Conservation (phyloP, 108 stramenopile genomes). For the Aurantiochytrium sp. region DNA sequence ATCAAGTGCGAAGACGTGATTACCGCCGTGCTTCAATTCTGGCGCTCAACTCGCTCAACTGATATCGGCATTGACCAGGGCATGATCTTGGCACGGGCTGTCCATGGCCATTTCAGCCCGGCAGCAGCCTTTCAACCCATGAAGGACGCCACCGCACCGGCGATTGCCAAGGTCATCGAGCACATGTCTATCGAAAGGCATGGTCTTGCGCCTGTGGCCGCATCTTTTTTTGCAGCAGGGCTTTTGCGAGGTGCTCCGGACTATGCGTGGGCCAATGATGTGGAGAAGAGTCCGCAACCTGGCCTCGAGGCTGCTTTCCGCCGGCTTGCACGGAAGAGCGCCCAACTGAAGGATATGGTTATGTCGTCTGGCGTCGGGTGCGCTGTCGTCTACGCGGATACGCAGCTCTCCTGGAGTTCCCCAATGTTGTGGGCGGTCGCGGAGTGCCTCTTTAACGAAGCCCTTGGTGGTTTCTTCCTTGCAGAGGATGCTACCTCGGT, state of each 20-base stretch:
- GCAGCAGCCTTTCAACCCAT: background rate
- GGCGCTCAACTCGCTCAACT: background rate
- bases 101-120: background rate
- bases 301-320: background rate
- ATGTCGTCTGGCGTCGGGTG: background rate
- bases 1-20: background rate
- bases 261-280: constrained; percentile 9
- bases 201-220: background rate
- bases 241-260: background rate
- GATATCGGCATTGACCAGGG: background rate
- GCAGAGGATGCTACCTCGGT: background rate
- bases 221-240: background rate
- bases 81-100: background rate
- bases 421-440: background rate
- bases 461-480: background rate
- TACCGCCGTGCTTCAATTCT: background rate
- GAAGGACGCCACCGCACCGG: background rate
- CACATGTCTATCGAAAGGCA: background rate
- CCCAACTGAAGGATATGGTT: background rate
- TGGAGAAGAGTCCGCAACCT: background rate
- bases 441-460: background rate
- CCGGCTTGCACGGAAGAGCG: background rate
- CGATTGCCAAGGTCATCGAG: background rate
- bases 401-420: background rate
- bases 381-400: background rate